Evolutionary conservation across 2,329 filamentous ascomycete genomes (phyloP), one percentile per base, ranked within the genome.

Genomic region (Nothophoma quercina): DNA sequence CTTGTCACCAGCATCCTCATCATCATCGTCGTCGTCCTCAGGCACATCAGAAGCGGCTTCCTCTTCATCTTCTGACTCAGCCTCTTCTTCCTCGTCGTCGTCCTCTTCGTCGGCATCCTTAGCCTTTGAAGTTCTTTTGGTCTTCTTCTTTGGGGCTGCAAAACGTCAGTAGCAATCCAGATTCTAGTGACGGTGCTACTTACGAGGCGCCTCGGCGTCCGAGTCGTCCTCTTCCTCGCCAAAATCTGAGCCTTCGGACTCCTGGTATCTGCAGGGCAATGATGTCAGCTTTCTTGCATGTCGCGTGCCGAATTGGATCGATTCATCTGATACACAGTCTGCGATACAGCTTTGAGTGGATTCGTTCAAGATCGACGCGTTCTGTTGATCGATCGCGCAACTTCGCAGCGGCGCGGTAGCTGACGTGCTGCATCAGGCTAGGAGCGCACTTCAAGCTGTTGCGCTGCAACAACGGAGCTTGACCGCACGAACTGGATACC

Each of bases 211-310:
- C 47, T 69, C 68, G 7, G 65, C 71, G 22, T 71, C 69, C 4
- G 68, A 69, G n/a, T 69, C 71, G n/a, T 69, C 71, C 16, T 70
- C 71, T 22, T 70, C 72, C 40, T 70, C 71, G 43, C 69, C 71
- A 50, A 72, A 73, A 49, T 70, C 66, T 32, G 70, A 73, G 42
- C 65, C 70, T 8, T 74, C 71, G 16, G 70, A 72, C 36, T 73
- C 71, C 33, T 68, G 67, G 50, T 74, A 74, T 63, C 72, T 74
- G 55, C n/a, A 25, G 15, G 35, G 21, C 7, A 1, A 16, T 41
- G 15, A 15, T 29, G 65, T 67, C 60, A 70, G 66, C 56, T 52
- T 62, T 47, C 54, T 48, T 42, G 18, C 25, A 19, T 44, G 19
- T 35, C 29, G 28, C 33, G 25, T 26, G 30, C 10, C 26, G 32